These are phyloP conservation scores for Bruguiera hainesii DNA, from an alignment of 441 rosid species.

Conservation along the genomic window DNA sequence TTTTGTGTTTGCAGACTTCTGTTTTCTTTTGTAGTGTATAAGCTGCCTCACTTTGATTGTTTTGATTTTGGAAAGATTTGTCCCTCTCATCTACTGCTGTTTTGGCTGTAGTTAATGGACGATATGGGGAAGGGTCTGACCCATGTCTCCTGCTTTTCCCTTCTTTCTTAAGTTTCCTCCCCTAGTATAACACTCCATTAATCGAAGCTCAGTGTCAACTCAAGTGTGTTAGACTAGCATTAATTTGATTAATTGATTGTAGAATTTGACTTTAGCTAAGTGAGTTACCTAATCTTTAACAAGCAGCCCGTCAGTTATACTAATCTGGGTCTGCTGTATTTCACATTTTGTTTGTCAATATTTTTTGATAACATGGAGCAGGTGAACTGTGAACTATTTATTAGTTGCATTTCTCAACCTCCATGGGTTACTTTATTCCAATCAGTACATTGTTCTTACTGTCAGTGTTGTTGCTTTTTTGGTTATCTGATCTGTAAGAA, in stretches of 20 bases:
- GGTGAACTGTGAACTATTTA: not conserved
- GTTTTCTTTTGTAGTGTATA: not conserved
- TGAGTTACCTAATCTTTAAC: not conserved
- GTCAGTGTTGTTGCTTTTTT: not conserved
- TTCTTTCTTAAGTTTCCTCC: not conserved
- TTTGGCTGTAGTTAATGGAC: no score
- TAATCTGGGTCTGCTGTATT: not conserved
- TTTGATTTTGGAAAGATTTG: not conserved
- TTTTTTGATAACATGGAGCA: not conserved
- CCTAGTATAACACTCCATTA: not conserved
- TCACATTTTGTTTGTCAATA: not conserved
- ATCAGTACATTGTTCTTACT: not conserved
- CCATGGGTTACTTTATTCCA: not conserved
- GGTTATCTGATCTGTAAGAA: not conserved
- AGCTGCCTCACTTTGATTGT: not conserved
- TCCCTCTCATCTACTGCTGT: not conserved
- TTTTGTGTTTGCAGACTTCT: not conserved
- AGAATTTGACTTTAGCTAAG: not conserved
- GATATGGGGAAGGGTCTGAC: not conserved
- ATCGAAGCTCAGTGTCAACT: not conserved
- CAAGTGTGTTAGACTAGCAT: not conserved
- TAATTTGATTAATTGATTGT: not conserved
- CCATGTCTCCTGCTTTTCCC: not conserved
- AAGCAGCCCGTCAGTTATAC: not conserved
- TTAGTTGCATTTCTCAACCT: not conserved